Evolutionary conservation across 2,329 filamentous ascomycete genomes (phyloP).

Genomic region (Cladophialophora exuberans): DNA sequence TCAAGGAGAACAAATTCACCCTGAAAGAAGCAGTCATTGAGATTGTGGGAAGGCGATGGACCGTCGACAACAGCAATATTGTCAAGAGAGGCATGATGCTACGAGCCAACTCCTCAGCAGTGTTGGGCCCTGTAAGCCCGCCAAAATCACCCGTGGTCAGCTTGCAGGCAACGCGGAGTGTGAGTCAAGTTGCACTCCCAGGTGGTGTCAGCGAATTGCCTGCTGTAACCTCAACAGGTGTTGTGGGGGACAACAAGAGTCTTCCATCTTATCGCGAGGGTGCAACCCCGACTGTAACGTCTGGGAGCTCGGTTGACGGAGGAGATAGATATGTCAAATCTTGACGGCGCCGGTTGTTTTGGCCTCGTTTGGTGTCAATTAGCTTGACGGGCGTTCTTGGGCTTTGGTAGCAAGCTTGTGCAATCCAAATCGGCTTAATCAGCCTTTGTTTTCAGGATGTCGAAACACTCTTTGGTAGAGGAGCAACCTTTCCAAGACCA

Average conservation of each 20-base stretch:
- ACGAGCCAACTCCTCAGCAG: not conserved
- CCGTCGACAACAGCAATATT: slow-evolving; percentile 16
- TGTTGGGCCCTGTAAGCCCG: not conserved
- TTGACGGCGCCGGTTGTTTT: not conserved
- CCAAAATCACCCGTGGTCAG: not conserved
- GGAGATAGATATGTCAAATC: not conserved
- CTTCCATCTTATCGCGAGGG: slow-evolving; percentile 14
- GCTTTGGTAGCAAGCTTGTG: too few relatives aligned
- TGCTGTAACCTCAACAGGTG: not conserved
- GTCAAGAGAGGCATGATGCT: slow-evolving; percentile 12
- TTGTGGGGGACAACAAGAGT: slow-evolving; percentile 4
- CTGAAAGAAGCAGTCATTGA: slow-evolving; percentile 23
- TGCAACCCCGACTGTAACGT: slow-evolving; percentile 14
- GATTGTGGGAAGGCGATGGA: slow-evolving; percentile 19
- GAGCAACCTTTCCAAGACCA: slow-evolving; percentile 25
- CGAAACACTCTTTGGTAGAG: slow-evolving; percentile 21
- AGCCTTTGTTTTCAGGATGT: not conserved
- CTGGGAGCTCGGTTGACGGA: slow-evolving; percentile 18
- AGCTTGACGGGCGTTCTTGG: too few relatives aligned
- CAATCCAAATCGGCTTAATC: not conserved
- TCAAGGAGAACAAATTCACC: slow-evolving; percentile 21
- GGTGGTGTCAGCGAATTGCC: slow-evolving; percentile 12
- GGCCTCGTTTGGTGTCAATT: too few relatives aligned
- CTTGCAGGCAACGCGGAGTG: too few relatives aligned
- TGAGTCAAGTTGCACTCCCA: slow-evolving; percentile 1